Conservation (phyloP, 176 grass and related monocot species). For the Aegilops tauschii region DNA sequence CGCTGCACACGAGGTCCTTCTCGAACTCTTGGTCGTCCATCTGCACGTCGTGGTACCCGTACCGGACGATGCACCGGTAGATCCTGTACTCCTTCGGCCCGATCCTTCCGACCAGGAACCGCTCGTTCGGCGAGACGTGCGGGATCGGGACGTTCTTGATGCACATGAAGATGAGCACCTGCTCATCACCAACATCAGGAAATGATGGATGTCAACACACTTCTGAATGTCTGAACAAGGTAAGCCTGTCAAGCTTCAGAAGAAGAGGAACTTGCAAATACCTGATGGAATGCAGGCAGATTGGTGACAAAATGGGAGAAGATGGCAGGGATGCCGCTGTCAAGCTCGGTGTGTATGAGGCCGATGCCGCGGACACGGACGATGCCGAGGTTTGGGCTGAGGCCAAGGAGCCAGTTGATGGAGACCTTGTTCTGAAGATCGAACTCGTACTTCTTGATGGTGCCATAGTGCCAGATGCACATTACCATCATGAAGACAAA, state of each 20-base stretch:
- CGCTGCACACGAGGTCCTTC: conserved; percentile 84
- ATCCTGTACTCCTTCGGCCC: conserved; percentile 83
- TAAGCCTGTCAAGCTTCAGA: not conserved
- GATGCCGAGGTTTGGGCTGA: conserved; percentile 68
- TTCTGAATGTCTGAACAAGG: conserved; percentile 22
- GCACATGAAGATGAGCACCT: conserved; percentile 96
- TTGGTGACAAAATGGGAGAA: conserved; percentile 99
- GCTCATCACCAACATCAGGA: not conserved
- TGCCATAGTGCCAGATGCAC: conserved; percentile 96
- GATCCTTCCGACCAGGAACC: conserved; percentile 85
- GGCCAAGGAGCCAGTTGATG: conserved; percentile 88
- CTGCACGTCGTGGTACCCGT: conserved; percentile 88
- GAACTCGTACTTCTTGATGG: conserved; percentile 89
- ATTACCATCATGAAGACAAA: conserved; percentile 83
- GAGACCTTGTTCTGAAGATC: conserved; percentile 92
- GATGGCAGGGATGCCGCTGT: conserved; percentile 84
- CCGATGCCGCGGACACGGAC: conserved; percentile 89
- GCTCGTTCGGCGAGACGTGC: conserved; percentile 60
- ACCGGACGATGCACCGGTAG: conserved; percentile 90
- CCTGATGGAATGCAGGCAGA: conserved; percentile 95
- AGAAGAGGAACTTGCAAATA: not conserved
- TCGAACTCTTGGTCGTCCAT: conserved; percentile 94
- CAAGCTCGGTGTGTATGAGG: conserved; percentile 79
- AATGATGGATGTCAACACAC: not conserved
- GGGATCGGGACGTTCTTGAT: conserved; percentile 84